Conservation (phyloP, 139 green algal species). For the Protoeuglena noctilucae region DNA sequence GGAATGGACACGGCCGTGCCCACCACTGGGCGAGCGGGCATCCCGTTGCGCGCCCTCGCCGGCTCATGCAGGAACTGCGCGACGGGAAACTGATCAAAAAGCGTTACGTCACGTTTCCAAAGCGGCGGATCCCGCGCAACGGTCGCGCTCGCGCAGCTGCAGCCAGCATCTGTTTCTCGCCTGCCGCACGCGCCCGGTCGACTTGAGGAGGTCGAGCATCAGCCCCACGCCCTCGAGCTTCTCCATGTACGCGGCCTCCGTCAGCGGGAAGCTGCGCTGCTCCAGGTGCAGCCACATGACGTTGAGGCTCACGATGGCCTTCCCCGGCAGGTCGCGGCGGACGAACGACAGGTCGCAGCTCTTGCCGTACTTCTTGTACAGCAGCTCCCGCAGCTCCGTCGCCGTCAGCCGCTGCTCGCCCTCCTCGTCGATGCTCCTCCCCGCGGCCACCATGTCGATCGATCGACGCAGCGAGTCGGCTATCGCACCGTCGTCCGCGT, state of each 20-base stretch:
- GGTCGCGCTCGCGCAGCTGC: not conserved
- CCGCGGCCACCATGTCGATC: not conserved
- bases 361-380: slow-evolving; percentile 17
- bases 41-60: slow-evolving; percentile 10
- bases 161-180: too few relatives aligned
- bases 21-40: slow-evolving; percentile 24
- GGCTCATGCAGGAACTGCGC: slow-evolving; percentile 13
- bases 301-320: slow-evolving; percentile 4
- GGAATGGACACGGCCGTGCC: slow-evolving; percentile 18
- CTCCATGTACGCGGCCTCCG: slow-evolving; percentile 20
- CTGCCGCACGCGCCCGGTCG: not conserved
- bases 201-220: slow-evolving; percentile 9
- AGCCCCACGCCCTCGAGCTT: slow-evolving; percentile 23
- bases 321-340: slow-evolving; percentile 15
- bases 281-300: slow-evolving; percentile 20
- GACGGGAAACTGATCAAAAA: slow-evolving; percentile 15
- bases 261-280: slow-evolving; percentile 29
- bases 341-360: slow-evolving; percentile 21
- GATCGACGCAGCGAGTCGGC: not conserved
- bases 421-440: not conserved
- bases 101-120: slow-evolving; percentile 5
- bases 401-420: slow-evolving; percentile 4
- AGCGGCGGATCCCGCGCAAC: not conserved
- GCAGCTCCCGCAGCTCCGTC: slow-evolving; percentile 6
- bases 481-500: not conserved